A percentile compares a stretch with the other conserved stretches of the same genome.
These are phyloP conservation scores for Yamadazyma buinensis DNA, from an alignment of 1,139 yeast species.

Conservation along the genomic window DNA sequence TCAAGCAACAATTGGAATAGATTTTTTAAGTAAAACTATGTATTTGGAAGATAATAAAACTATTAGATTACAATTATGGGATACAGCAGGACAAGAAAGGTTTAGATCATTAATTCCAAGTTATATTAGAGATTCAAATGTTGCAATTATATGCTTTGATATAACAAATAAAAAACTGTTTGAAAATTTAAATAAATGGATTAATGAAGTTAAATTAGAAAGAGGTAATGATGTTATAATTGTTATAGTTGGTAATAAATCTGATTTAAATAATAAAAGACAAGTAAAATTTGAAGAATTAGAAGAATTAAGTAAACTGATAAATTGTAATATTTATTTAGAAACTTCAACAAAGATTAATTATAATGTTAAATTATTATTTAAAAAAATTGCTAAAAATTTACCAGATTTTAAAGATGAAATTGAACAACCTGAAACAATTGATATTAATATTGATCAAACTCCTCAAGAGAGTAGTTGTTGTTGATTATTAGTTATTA, in stretches of 20 bases:
- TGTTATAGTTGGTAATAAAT: slow-evolving; percentile 42
- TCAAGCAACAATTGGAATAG: slow-evolving; percentile 95
- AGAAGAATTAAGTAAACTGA: slow-evolving; percentile 48
- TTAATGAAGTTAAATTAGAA: slow-evolving; percentile 61
- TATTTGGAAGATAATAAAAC: slow-evolving; percentile 56
- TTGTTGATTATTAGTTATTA: slow-evolving; percentile 1
- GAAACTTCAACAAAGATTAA: slow-evolving; percentile 97
- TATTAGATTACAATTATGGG: slow-evolving; percentile 52
- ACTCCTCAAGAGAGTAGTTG: slow-evolving; percentile 31
- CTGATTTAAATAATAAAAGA: slow-evolving; percentile 73
- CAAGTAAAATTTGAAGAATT: slow-evolving; percentile 82
- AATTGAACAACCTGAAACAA: slow-evolving; percentile 33
- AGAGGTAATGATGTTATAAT: slow-evolving; percentile 66
- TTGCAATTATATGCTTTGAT: slow-evolving; percentile 93
- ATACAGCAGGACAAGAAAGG: slow-evolving; percentile 64
- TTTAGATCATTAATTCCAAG: slow-evolving; percentile 68
- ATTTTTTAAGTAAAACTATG: slow-evolving; percentile 78
- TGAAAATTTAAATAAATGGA: slow-evolving; percentile 57
- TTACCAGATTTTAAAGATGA: slow-evolving; percentile 66
- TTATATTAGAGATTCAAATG: slow-evolving; percentile 93
- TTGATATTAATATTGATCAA: slow-evolving; percentile 39
- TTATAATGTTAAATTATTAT: slow-evolving; percentile 83
- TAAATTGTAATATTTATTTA: slow-evolving; percentile 73
- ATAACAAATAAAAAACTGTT: slow-evolving; percentile 83
- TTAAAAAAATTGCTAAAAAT: slow-evolving; percentile 86